These are phyloP conservation scores for Yarrowia yakushimensis DNA, from an alignment of 805 yeast genomes.

Conservation along the genomic window DNA sequence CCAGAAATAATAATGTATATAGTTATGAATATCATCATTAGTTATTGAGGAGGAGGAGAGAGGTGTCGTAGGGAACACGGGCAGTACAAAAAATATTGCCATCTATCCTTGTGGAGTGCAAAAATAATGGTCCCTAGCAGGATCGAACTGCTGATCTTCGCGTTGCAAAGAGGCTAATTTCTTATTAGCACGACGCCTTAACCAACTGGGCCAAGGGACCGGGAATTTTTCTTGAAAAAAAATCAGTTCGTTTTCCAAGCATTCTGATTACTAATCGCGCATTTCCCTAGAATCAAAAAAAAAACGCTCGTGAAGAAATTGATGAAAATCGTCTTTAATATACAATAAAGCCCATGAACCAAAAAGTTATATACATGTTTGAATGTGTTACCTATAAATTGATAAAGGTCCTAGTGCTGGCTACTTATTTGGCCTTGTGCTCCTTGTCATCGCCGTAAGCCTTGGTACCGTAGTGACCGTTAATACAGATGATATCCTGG, in stretches of 20 bases:
- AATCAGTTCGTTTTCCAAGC: too few species aligned
- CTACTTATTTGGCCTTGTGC: neutral
- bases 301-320: too few species aligned
- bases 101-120: too few species aligned
- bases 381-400: neutral
- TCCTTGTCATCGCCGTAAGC: neutral
- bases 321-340: too few species aligned
- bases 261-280: too few species aligned
- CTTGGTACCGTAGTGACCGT: conserved; percentile 4
- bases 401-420: neutral
- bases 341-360: too few species aligned
- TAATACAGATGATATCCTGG: conserved; percentile 1
- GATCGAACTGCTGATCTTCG: conserved; percentile 51
- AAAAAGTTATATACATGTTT: too few species aligned
- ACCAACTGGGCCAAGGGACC: conserved; percentile 26
- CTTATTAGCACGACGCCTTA: conserved; percentile 25
- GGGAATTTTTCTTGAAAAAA: too few species aligned
- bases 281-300: too few species aligned
- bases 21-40: neutral
- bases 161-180: conserved; percentile 33
- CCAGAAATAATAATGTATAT: neutral
- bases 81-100: too few species aligned
- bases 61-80: too few species aligned
- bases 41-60: too few species aligned
- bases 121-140: conserved; percentile 37